Evolutionary conservation across 1,139 yeast species (phyloP).

Genomic region (Debaryomyces psychrophilus): DNA sequence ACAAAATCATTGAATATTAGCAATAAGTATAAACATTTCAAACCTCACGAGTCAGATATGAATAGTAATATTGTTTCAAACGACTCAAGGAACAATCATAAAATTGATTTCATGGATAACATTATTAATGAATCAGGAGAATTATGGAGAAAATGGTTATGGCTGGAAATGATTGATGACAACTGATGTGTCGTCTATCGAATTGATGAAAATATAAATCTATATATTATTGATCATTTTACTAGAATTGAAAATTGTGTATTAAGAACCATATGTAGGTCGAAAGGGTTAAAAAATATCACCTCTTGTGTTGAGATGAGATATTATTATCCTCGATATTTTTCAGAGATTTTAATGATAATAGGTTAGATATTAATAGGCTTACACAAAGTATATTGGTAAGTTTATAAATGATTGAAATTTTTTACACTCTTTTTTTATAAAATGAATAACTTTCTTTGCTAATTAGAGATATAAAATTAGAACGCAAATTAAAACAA

Average conservation of each 20-base stretch:
- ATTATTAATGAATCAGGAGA: constrained; percentile 82
- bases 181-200: constrained; percentile 16
- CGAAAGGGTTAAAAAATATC: too few species aligned
- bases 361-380: too few species aligned
- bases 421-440: too few species aligned
- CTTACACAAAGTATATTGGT: too few species aligned
- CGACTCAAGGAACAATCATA: constrained; percentile 36
- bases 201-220: neutral
- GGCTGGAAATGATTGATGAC: constrained; percentile 67
- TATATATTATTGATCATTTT: neutral
- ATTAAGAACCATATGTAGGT: too few species aligned
- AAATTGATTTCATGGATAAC: constrained; percentile 65
- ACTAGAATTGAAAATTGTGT: neutral
- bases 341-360: too few species aligned
- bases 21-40: constrained; percentile 39
- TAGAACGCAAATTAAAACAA: neutral
- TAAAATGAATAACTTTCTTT: too few species aligned
- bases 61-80: constrained; percentile 34
- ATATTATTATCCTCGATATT: too few species aligned
- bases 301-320: too few species aligned
- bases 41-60: constrained; percentile 25
- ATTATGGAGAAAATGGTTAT: constrained; percentile 84
- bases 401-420: too few species aligned
- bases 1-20: constrained; percentile 41
- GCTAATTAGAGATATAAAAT: too few species aligned